A percentile compares a stretch with the other conserved stretches of the same genome.
Evolutionary conservation across 2,329 filamentous ascomycete genomes (phyloP).

Genomic region (Cytospora mali): DNA sequence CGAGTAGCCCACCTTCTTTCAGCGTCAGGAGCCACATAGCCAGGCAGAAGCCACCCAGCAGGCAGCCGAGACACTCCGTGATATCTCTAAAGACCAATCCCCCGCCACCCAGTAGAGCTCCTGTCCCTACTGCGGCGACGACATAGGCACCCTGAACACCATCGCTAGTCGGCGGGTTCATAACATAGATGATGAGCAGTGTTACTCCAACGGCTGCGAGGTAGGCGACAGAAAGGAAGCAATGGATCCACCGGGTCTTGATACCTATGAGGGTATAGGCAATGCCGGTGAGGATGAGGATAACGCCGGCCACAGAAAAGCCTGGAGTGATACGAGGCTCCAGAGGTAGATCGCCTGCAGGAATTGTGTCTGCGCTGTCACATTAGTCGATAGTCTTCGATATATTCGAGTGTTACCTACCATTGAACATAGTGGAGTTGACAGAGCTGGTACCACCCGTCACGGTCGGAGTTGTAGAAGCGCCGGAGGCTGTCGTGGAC

Average conservation of each 20-base stretch:
- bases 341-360: slow-evolving; percentile 66
- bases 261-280: slow-evolving; percentile 78
- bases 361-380: slow-evolving; percentile 45
- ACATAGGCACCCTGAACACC: slow-evolving; percentile 86
- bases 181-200: slow-evolving; percentile 86
- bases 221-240: slow-evolving; percentile 78
- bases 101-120: slow-evolving; percentile 71
- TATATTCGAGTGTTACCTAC: neutral
- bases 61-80: slow-evolving; percentile 77
- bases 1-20: slow-evolving; percentile 73
- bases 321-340: slow-evolving; percentile 77
- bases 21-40: slow-evolving; percentile 90
- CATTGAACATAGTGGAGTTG: slow-evolving; percentile 20
- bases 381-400: neutral
- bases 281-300: slow-evolving; percentile 74
- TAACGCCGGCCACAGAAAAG: slow-evolving; percentile 74
- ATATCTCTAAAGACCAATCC: slow-evolving; percentile 82
- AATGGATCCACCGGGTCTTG: slow-evolving; percentile 77
- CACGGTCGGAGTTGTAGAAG: slow-evolving; percentile 12
- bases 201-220: slow-evolving; percentile 73
- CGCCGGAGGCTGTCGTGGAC: slow-evolving; percentile 11
- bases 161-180: slow-evolving; percentile 74
- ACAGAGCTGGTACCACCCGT: slow-evolving; percentile 10
- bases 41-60: slow-evolving; percentile 83
- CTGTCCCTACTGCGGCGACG: slow-evolving; percentile 74